Percentiles rank a stretch among this genome's conserved stretches.
Evolutionary conservation across 2,329 filamentous ascomycete genomes (phyloP).

Genomic region (Dactylellina leptospora): DNA sequence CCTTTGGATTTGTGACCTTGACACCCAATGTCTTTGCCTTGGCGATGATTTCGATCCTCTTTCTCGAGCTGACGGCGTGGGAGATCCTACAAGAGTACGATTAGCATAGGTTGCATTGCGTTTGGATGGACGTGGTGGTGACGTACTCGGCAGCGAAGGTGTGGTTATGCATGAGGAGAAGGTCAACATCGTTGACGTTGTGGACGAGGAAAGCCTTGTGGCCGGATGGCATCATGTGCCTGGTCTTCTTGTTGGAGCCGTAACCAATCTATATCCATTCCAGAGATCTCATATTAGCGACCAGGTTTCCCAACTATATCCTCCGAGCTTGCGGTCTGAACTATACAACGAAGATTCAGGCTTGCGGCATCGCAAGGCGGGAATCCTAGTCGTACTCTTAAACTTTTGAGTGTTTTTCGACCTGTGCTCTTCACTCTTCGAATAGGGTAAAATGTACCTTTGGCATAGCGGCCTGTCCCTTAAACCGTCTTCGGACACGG

Average conservation of each 20-base stretch:
- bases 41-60: slow-evolving; percentile 97
- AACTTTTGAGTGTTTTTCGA: too few species aligned
- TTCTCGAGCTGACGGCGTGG: slow-evolving; percentile 96
- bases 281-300: slow-evolving; percentile 23
- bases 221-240: slow-evolving; percentile 97
- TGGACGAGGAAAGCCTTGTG: slow-evolving; percentile 99
- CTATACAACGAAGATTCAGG: neutral
- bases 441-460: slow-evolving; percentile 78
- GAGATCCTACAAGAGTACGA: slow-evolving; percentile 74
- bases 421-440: too few species aligned
- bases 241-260: slow-evolving; percentile 99
- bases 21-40: slow-evolving; percentile 98
- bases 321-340: neutral
- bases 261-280: slow-evolving; percentile 81
- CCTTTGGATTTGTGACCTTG: slow-evolving; percentile 99
- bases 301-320: neutral
- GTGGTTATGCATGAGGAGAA: slow-evolving; percentile 99
- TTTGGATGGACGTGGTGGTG: slow-evolving; percentile 1
- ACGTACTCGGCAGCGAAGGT: slow-evolving; percentile 98
- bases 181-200: slow-evolving; percentile 94
- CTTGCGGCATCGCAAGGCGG: neutral
- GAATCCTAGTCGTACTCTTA: slow-evolving; percentile 13
- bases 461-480: slow-evolving; percentile 94
- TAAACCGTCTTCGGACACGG: slow-evolving; percentile 95
- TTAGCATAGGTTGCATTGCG: slow-evolving; percentile 59